Evolutionary conservation across 2,329 filamentous ascomycete species (phyloP), one percentile per base, ranked within the genome.

Genomic region (Sclerotinia glacialis): DNA sequence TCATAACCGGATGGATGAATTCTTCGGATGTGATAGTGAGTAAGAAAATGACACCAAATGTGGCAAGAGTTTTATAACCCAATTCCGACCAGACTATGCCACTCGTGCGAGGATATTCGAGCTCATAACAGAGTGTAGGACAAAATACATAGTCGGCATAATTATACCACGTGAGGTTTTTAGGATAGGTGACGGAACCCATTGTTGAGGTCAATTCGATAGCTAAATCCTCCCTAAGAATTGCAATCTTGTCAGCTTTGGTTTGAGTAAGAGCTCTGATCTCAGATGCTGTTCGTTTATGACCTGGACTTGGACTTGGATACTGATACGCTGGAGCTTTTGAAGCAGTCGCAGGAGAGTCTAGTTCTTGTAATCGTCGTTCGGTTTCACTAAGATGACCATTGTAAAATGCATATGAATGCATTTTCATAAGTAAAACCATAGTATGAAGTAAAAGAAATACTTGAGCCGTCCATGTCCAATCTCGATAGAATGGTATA

Each of bases 321-420:
- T 97, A 97, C 66, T 89, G 85, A 72, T 95, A 90, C 18, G 88
- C 90, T 1, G 89, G 89, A 4, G 83, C 85, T 72, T 86, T 86
- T 61, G 88, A 89, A 5, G 86, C 85, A 5, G 84, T 86, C n/a
- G 85, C 84, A 2, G 93, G 92, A 66, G 85, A 79, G 77, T 99
- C 95, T 44, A 99, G 87, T 50, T 87, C 87, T 66, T 85, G 86
- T 16, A 99, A 83, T 14, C 92, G 89, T 75, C 89, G 88, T 77
- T 96, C 86, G 0, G 92, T 96, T 77, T 95, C 92, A 72, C 90
- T 91, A 21, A 99, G 83, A 78, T 99, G 95, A 14, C 95, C 95
- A 74, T 97, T 98, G 81, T 99, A 99, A 78, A 98, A 99, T 31
- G 92, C 91, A 76, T 97, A 99, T 7, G 93, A 97, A 78, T 99